These are phyloP conservation scores for Tetrahymena elliotti DNA, from an alignment of 73 alveolate genomes.

Conservation along the genomic window DNA sequence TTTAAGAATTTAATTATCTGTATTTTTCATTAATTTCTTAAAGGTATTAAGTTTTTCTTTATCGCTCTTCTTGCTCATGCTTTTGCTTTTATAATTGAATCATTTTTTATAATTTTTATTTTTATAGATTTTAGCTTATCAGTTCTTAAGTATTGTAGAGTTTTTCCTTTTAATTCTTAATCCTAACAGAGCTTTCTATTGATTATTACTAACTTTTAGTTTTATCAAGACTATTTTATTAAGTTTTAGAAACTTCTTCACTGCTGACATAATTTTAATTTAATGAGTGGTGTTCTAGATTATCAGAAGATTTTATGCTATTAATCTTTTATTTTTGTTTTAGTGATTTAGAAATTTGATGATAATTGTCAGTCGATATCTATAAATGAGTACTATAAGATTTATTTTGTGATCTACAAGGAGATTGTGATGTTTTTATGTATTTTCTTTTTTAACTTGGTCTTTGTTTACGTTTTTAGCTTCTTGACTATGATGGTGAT, in stretches of 20 bases:
- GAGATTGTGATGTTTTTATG: background rate
- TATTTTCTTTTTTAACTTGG: background rate
- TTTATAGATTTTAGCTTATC: background rate
- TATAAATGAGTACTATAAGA: background rate
- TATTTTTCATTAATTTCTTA: background rate
- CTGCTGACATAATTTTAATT: background rate
- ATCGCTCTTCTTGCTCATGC: background rate
- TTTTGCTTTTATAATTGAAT: background rate
- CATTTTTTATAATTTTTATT: background rate
- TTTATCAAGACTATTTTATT: background rate
- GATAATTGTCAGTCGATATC: background rate
- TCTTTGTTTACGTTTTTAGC: background rate
- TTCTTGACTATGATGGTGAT: background rate
- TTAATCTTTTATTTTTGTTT: background rate
- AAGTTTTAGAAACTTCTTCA: background rate
- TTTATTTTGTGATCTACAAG: background rate
- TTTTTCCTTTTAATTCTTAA: background rate
- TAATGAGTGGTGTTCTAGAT: background rate
- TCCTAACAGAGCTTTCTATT: background rate
- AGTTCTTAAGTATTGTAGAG: background rate
- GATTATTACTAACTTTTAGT: background rate
- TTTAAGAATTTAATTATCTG: background rate
- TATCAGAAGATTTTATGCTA: background rate
- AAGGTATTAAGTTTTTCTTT: background rate
- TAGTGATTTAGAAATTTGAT: background rate